Evolutionary conservation across 2,329 filamentous ascomycete species (phyloP), one percentile per base, ranked within the genome.

Genomic region (Talaromyces islandicus): DNA sequence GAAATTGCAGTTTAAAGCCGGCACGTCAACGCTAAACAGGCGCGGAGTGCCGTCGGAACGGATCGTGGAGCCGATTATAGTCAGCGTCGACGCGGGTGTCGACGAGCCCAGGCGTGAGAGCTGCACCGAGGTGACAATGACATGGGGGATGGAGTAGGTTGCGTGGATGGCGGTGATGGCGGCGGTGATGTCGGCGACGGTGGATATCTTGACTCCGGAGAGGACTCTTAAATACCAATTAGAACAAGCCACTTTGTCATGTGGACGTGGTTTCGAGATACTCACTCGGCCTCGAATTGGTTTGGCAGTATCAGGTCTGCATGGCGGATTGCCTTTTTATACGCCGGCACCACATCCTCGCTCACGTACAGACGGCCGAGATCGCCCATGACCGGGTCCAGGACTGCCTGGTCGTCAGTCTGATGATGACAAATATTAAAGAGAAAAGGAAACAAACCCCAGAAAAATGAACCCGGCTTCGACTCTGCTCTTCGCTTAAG

Each of bases 341-440:
- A 99, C 14, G 90, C 92, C 0, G 92, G 92, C 17, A 97, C 90
- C 3, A 96, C 91, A 64, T 96, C 91, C 67, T 93, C 88, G 6
- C 88, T 90, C 7, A 99, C 93, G 71, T 99, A 99, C 12, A 99
- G 81, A 66, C 84, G 86, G 55, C 92, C 94, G 69, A 97, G 92
- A 72, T 99, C 94, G 30, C 94, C 94, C 94, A 99, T 99, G 54
- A 99, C 94, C 0, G 95, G 94, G 73, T 99, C 94, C 27, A 99
- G 83, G 2, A 96, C 91, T 86, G 63, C 46, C 17, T 46, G n/a
- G 43, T 46, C 19, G 43, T 46, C 19, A 46, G 43, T 46, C 19
- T 46, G n/a, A 24, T 46, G n/a, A 24, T 46, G 2, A 3, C 11
- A 38, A 19, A 25, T 7, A 2, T 1, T 5, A n/a, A 32, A 27